Evolutionary conservation across 2,329 filamentous ascomycete species (phyloP).

Genomic region (Orbilia ellipsospora): DNA sequence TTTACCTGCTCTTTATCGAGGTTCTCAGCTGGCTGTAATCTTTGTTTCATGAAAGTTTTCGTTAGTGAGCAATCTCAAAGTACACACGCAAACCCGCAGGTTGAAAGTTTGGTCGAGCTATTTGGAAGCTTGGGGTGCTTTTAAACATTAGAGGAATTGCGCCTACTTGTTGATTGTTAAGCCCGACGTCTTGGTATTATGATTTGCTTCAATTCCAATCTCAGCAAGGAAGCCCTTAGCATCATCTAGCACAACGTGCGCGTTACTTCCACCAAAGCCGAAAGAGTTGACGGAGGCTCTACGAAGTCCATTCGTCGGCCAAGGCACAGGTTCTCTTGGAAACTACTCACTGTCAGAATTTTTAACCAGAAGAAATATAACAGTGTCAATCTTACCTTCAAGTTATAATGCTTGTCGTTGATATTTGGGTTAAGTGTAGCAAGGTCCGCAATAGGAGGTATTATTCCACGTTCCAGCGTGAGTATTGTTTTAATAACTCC

Average conservation of each 20-base stretch:
- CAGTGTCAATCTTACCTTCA: constrained; percentile 11
- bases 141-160: too few species aligned
- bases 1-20: too few species aligned
- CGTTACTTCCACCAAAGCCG: constrained; percentile 60
- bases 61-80: too few species aligned
- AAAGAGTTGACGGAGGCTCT: constrained; percentile 59
- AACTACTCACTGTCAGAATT: constrained; percentile 11
- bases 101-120: too few species aligned
- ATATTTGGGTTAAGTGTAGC: constrained; percentile 21
- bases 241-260: constrained; percentile 22
- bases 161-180: background rate
- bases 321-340: constrained; percentile 8
- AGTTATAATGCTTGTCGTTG: constrained; percentile 43
- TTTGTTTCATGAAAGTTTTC: too few species aligned
- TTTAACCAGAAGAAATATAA: background rate
- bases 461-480: constrained; percentile 66
- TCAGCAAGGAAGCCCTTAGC: constrained; percentile 14
- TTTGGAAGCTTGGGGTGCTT: too few species aligned
- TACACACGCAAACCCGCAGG: too few species aligned
- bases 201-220: constrained; percentile 6
- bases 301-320: constrained; percentile 10
- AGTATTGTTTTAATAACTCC: constrained; percentile 69
- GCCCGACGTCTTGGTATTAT: constrained; percentile 1
- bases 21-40: too few species aligned
- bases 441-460: constrained; percentile 60